These are phyloP conservation scores for Melastoma candidum DNA, from an alignment of 441 rosid genomes.

Conservation along the genomic window DNA sequence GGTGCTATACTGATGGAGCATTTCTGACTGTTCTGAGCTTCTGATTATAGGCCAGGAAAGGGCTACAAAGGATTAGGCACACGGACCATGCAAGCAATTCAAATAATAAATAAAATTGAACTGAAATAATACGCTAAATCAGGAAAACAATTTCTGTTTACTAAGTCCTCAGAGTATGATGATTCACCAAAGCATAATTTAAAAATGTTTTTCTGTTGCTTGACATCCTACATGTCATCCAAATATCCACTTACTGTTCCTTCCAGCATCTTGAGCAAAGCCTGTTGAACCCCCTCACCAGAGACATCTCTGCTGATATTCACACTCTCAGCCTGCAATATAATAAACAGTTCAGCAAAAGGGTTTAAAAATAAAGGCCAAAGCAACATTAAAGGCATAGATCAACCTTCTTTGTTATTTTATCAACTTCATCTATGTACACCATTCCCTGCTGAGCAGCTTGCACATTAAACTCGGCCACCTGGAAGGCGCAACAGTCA, in stretches of 20 bases:
- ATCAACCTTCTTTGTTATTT: conserved; percentile 82
- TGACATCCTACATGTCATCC: too few relatives aligned
- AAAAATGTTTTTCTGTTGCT: too few relatives aligned
- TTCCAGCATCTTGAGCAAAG: conserved; percentile 88
- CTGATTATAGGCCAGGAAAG: too few relatives aligned
- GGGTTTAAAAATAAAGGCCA: conserved; percentile 6
- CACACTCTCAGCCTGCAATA: conserved; percentile 81
- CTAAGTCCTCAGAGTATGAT: too few relatives aligned
- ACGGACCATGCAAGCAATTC: too few relatives aligned
- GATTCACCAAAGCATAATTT: too few relatives aligned
- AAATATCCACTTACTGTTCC: conserved; percentile 67
- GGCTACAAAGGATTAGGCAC: too few relatives aligned
- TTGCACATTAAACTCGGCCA: conserved; percentile 81
- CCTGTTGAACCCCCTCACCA: conserved; percentile 97
- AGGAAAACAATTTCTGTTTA: too few relatives aligned
- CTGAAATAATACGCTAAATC: too few relatives aligned
- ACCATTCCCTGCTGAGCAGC: conserved; percentile 97
- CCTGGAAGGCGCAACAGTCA: conserved; percentile 25
- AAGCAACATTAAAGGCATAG: conserved; percentile 1
- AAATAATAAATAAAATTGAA: too few relatives aligned
- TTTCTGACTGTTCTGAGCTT: too few relatives aligned
- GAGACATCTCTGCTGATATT: conserved; percentile 93
- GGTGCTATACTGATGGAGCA: too few relatives aligned
- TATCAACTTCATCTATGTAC: conserved; percentile 96
- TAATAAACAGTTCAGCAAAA: conserved; percentile 7